phyloP scores from a whole-genome alignment of 1,284 basidiomycete genomes.

The Apiotrichum akiyoshidainum region DNA sequence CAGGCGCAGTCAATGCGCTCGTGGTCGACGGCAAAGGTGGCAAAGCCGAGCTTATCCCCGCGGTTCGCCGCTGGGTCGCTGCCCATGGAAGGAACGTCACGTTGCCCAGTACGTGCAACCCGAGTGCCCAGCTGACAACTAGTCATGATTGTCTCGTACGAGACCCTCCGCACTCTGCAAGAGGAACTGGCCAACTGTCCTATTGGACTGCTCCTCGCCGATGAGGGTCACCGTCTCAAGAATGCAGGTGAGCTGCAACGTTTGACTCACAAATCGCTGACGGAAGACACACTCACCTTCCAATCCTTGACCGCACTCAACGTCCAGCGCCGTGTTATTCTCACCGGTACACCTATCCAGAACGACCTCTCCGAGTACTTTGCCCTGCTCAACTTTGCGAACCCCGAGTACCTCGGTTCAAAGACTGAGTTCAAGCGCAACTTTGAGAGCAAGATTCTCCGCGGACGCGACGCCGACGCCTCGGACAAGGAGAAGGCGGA shows the following conservation, averaged over 20 bases:
- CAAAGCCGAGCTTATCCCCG: constrained; percentile 72
- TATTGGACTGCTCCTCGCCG: constrained; percentile 88
- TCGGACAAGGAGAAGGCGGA: constrained; percentile 75
- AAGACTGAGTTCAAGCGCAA: constrained; percentile 94
- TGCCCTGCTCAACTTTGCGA: constrained; percentile 92
- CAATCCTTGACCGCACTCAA: constrained; percentile 78
- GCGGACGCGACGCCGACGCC: constrained; percentile 88
- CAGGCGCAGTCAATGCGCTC: constrained; percentile 72
- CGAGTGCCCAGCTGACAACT: background rate
- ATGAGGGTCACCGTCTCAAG: constrained; percentile 96
- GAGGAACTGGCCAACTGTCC: constrained; percentile 71
- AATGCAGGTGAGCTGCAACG: constrained; percentile 68
- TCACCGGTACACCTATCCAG: constrained; percentile 94
- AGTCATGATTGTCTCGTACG: constrained; percentile 99
- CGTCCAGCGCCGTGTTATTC: constrained; percentile 89
- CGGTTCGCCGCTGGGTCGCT: constrained; percentile 80
- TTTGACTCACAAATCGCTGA: background rate
- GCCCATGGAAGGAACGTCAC: constrained; percentile 81
- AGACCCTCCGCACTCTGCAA: constrained; percentile 82
- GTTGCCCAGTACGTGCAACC: constrained; percentile 65
- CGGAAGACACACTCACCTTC: constrained; percentile 79
- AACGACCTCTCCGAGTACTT: constrained; percentile 98
- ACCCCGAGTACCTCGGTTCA: constrained; percentile 89
- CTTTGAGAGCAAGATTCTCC: constrained; percentile 90
- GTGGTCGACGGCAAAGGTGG: constrained; percentile 88